Conservation (phyloP, 192 early-diverging fungal species). For the Umbelopsis sp. region DNA sequence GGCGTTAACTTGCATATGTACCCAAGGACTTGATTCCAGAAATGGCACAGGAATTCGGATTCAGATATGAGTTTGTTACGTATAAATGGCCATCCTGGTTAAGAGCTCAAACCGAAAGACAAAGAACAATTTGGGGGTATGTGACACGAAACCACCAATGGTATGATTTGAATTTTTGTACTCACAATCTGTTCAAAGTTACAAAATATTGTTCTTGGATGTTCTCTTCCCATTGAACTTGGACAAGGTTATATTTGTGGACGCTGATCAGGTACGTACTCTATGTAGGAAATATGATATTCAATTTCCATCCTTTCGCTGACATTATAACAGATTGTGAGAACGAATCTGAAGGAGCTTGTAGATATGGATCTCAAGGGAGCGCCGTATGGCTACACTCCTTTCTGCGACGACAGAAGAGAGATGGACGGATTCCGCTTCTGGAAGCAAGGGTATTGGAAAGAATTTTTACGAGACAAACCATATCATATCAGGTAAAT, state of each 20-base stretch:
- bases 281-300: neutral
- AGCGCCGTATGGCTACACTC: constrained; percentile 95
- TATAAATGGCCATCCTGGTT: constrained; percentile 99
- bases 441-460: constrained; percentile 98
- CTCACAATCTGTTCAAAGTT: constrained; percentile 42
- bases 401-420: constrained; percentile 88
- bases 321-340: constrained; percentile 66
- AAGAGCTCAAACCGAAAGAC: constrained; percentile 88
- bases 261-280: constrained; percentile 84
- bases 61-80: constrained; percentile 95
- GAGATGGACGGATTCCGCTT: constrained; percentile 98
- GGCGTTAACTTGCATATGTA: constrained; percentile 7
- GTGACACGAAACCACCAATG: neutral
- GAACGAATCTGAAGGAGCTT: constrained; percentile 92
- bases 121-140: constrained; percentile 95
- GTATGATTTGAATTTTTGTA: neutral
- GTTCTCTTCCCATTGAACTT: constrained; percentile 93
- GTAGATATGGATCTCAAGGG: constrained; percentile 91
- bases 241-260: constrained; percentile 97
- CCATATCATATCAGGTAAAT: constrained; percentile 89
- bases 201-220: constrained; percentile 98
- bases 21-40: constrained; percentile 84
- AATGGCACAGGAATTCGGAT: constrained; percentile 82
- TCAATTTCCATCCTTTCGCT: no score
- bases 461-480: constrained; percentile 78